These are phyloP conservation scores for Paramecium sexaurelia DNA, from an alignment of 73 alveolate species.

Conservation along the genomic window DNA sequence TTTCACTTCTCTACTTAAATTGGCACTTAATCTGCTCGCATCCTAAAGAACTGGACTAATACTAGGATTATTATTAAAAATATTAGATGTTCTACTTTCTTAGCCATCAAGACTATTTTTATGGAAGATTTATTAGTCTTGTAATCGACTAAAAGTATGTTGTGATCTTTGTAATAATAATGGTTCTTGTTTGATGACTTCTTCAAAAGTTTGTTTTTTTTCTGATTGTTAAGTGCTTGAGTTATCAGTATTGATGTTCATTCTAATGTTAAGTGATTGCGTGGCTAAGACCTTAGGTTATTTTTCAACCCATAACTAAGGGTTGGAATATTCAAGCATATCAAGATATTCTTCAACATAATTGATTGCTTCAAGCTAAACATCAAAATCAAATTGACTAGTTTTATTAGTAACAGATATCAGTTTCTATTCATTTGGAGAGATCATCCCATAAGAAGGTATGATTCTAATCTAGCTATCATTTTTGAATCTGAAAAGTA, in stretches of 20 bases:
- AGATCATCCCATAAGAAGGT: slow-evolving; percentile 8
- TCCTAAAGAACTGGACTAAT: background rate
- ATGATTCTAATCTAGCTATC: background rate
- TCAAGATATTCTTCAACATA: slow-evolving; percentile 23
- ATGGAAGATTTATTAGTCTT: background rate
- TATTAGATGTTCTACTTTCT: slow-evolving; percentile 3
- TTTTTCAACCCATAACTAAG: slow-evolving; percentile 19
- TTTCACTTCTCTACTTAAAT: background rate
- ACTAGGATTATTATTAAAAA: background rate
- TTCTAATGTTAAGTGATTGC: background rate
- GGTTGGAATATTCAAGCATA: background rate
- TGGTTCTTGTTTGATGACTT: background rate
- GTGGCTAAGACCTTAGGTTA: background rate
- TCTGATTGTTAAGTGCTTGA: background rate
- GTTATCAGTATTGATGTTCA: background rate
- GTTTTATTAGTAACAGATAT: background rate
- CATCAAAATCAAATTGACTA: background rate
- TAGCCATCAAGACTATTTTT: background rate
- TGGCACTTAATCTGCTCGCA: slow-evolving; percentile 12
- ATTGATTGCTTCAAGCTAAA: background rate
- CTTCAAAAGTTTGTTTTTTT: background rate
- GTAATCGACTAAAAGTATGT: background rate
- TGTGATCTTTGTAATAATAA: background rate
- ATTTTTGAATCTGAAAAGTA: slow-evolving; percentile 12
- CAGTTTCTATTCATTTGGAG: background rate